Evolutionary conservation across 2,329 filamentous ascomycete genomes (phyloP).

Genomic region (Conoideocrella luteorostrata): DNA sequence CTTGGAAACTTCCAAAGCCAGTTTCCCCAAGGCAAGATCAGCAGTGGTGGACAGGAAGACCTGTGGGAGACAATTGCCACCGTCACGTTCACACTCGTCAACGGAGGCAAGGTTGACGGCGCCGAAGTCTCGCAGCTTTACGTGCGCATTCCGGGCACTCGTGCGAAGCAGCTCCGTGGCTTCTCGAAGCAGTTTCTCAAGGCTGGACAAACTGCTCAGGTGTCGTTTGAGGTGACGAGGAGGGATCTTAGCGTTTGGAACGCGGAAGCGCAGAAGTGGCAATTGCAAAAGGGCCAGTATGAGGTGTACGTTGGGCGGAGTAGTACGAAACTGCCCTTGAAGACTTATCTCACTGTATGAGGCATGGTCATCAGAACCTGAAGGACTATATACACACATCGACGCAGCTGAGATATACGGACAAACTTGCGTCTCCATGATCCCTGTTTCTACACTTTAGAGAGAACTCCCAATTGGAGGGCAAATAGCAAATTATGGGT

Average conservation of each 20-base stretch:
- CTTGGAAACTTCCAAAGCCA: constrained; percentile 18
- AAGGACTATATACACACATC: too few species aligned
- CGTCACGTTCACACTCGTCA: constrained; percentile 33
- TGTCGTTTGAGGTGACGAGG: constrained; percentile 50
- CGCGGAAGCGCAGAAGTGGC: constrained; percentile 54
- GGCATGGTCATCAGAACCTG: too few species aligned
- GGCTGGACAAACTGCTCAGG: constrained; percentile 35
- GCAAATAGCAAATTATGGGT: too few species aligned
- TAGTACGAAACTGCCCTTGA: constrained; percentile 37
- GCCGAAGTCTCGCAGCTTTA: constrained; percentile 45
- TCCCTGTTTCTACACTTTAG: too few species aligned
- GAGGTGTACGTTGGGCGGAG: constrained; percentile 39
- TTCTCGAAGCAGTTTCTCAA: constrained; percentile 55
- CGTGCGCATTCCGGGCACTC: constrained; percentile 38
- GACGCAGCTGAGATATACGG: too few species aligned
- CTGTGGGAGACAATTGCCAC: constrained; percentile 40
- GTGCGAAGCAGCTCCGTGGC: constrained; percentile 54
- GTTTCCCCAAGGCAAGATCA: constrained; percentile 33
- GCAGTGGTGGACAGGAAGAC: constrained; percentile 38
- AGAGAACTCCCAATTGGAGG: too few species aligned
- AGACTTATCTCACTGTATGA: constrained; percentile 30
- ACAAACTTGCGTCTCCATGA: too few species aligned
- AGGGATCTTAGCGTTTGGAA: constrained; percentile 65
- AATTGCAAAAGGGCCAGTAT: constrained; percentile 39
- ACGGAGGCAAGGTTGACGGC: constrained; percentile 35